Evolutionary conservation across 192 early-diverging fungal species (phyloP), one percentile per base, ranked within the genome.

Genomic region (Dimargaris xerosporica): DNA sequence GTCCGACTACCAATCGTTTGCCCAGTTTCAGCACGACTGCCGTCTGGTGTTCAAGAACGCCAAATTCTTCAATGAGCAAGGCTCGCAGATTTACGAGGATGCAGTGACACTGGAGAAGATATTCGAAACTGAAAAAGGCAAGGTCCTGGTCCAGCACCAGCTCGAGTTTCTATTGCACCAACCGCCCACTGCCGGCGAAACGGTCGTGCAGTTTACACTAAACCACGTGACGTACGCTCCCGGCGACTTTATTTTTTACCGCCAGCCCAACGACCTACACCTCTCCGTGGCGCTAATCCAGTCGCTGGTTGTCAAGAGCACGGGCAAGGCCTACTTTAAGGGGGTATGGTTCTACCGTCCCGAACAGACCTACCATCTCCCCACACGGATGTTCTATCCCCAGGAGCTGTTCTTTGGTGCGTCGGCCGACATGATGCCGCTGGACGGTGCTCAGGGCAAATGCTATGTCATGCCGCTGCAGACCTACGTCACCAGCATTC

Each of bases 31-130:
- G 54, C 75, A 80, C 21, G 96, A 98, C 71, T 89, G 90, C 65
- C 67, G 81, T 62, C 74, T 88, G 25, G 91, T 98, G 87, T 92
- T 91, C 62, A 65, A 86, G 69, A 98, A 98, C 64, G 96, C 96
- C 9, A 82, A 82, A 68, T 88, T 77, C 5, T 98, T 91, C 72
- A 98, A 98, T 68, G 76, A 87, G 70, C 87, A 92, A 62, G 90
- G 85, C 13, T 93, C 90, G n/a, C 75, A 80, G 58, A 88, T 98
- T 0, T 95, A 87, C 72, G 75, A 84, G n/a, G 93, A 98, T 69
- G 93, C 95, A 13, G 73, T 82, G 42, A 69, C 68, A 58, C 68
- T 89, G 71, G 71, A 80, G 63, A 31, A 65, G 26, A 50, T 62
- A 21, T 67, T 84, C 23, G 70, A 71, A 34, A 62, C 66, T 13